These are phyloP conservation scores for Hypoxylon sp. DNA, from an alignment of 2,329 filamentous ascomycete species.

Conservation along the genomic window DNA sequence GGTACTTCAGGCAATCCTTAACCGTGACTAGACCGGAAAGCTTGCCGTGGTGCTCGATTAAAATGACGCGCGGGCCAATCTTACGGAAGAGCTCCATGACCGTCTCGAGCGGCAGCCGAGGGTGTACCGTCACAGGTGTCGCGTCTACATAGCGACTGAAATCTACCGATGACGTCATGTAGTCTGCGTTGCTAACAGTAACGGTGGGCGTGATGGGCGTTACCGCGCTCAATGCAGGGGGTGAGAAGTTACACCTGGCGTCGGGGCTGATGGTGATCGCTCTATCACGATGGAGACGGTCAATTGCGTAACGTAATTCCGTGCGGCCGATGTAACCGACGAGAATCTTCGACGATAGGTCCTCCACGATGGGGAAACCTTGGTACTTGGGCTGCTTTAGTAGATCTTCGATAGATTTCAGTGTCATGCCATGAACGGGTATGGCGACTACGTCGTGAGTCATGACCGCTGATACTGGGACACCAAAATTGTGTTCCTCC, in stretches of 20 bases:
- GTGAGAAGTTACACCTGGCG: conserved; percentile 81
- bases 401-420: conserved; percentile 83
- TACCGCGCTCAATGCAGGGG: conserved; percentile 57
- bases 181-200: conserved; percentile 73
- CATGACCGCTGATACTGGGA: conserved; percentile 93
- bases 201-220: conserved; percentile 62
- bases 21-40: conserved; percentile 91
- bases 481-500: conserved; percentile 96
- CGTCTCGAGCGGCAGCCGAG: conserved; percentile 91
- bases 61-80: conserved; percentile 92
- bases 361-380: conserved; percentile 92
- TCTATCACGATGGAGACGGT: conserved; percentile 81
- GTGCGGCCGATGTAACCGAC: conserved; percentile 94
- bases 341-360: conserved; percentile 77
- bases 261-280: conserved; percentile 69
- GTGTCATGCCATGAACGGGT: conserved; percentile 79
- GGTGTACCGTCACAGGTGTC: conserved; percentile 92
- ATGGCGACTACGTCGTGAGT: conserved; percentile 81
- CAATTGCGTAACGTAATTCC: conserved; percentile 91
- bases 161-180: conserved; percentile 75
- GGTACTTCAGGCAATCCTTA: conserved; percentile 97
- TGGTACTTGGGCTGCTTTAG: conserved; percentile 86
- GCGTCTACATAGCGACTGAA: conserved; percentile 90
- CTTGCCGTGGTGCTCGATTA: conserved; percentile 90
- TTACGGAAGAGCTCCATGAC: conserved; percentile 99